Conservation (phyloP, 331 rosid species). For the Telfairia occidentalis region DNA sequence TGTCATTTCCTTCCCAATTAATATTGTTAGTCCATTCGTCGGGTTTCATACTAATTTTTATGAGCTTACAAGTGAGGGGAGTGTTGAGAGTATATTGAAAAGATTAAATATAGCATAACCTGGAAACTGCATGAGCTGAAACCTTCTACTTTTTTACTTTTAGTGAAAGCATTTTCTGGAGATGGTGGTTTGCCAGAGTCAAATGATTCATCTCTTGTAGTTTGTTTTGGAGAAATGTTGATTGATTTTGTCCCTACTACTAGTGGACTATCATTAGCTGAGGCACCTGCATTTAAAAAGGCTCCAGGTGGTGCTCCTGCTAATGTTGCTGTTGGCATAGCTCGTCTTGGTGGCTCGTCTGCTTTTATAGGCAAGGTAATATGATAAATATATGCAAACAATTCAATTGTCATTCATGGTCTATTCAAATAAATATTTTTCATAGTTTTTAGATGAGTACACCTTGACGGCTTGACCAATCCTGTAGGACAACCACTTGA, state of each 20-base stretch:
- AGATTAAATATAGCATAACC: background rate
- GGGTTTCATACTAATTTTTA: too few relatives aligned
- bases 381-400: background rate
- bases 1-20: background rate
- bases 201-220: constrained; percentile 67
- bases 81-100: background rate
- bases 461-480: background rate
- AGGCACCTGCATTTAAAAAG: constrained; percentile 82
- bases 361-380: constrained; percentile 93
- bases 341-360: constrained; percentile 88
- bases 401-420: background rate
- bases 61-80: background rate
- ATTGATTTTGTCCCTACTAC: constrained; percentile 86
- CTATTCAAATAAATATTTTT: background rate
- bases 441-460: background rate
- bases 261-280: constrained; percentile 78
- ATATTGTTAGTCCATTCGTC: too few relatives aligned
- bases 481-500: background rate
- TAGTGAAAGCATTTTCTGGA: constrained; percentile 55
- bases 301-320: constrained; percentile 99
- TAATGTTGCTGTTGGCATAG: constrained; percentile 90
- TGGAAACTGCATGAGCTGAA: constrained; percentile 3
- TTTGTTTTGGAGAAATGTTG: constrained; percentile 91
- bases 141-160: constrained; percentile 8
- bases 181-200: constrained; percentile 35